These are phyloP conservation scores for Pythium coloratum DNA, from an alignment of 352 stramenopile species.

Conservation along the genomic window DNA sequence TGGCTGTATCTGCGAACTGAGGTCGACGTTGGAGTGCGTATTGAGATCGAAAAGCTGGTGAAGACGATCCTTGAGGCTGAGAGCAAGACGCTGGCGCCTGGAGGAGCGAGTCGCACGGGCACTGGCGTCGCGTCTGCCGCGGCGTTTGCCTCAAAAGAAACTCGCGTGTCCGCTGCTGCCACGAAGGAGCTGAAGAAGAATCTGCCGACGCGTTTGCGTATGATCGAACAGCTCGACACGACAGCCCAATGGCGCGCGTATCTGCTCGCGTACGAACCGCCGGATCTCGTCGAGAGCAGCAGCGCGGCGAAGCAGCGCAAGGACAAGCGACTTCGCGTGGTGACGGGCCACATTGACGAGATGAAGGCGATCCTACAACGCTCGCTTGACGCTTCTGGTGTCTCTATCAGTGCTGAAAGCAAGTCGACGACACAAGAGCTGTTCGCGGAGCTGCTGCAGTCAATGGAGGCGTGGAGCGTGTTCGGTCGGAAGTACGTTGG, in stretches of 20 bases:
- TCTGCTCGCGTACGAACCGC: constrained; percentile 41
- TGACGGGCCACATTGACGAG: constrained; percentile 24
- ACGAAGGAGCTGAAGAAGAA: constrained; percentile 60
- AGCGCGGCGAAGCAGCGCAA: constrained; percentile 24
- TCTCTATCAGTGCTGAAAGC: not conserved
- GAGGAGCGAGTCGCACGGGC: constrained; percentile 40
- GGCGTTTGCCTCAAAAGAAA: constrained; percentile 34
- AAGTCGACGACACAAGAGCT: not conserved
- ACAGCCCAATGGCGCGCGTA: constrained; percentile 35
- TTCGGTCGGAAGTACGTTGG: constrained; percentile 16
- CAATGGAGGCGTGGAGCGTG: constrained; percentile 18
- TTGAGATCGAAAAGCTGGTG: constrained; percentile 40
- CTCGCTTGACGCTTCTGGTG: not conserved
- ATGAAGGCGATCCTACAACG: constrained; percentile 13
- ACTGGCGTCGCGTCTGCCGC: constrained; percentile 36
- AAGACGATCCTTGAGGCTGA: constrained; percentile 44
- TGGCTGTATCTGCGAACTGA: constrained; percentile 40
- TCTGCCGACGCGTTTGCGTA: constrained; percentile 33
- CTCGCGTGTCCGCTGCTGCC: constrained; percentile 45
- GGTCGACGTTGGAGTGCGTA: constrained; percentile 32
- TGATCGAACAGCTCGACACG: constrained; percentile 26
- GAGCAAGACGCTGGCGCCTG: constrained; percentile 35
- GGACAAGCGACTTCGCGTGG: constrained; percentile 27
- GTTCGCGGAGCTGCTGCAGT: constrained; percentile 15
- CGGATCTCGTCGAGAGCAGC: constrained; percentile 8